Percentiles rank a stretch among this genome's conserved stretches.
phyloP scores from a whole-genome alignment of 2,329 filamentous ascomycete genomes.

The Fusarium sp. region DNA sequence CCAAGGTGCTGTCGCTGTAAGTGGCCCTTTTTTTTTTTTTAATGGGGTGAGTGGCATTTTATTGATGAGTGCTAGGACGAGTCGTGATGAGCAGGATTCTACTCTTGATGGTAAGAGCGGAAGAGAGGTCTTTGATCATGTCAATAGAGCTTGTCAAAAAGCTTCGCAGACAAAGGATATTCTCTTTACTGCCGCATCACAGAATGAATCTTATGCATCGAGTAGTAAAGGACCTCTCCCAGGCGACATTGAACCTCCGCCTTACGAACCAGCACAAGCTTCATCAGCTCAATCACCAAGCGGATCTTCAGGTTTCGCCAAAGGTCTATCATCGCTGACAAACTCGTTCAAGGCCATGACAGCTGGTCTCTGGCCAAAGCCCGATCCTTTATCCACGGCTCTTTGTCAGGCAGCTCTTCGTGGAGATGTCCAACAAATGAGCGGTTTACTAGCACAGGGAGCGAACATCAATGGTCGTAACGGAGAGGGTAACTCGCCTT shows the following conservation, averaged over 20 bases:
- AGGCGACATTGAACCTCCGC: conserved; percentile 38
- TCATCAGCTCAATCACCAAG: conserved; percentile 21
- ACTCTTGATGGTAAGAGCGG: conserved; percentile 34
- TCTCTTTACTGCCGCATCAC: conserved; percentile 10
- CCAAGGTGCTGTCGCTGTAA: conserved; percentile 43
- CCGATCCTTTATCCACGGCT: conserved; percentile 54
- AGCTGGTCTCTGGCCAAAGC: conserved; percentile 49
- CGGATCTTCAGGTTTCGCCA: conserved; percentile 33
- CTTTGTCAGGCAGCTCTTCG: conserved; percentile 52
- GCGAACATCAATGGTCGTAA: conserved; percentile 54
- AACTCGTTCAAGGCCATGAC: conserved; percentile 54
- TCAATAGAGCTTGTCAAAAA: conserved; percentile 32
- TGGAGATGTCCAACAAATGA: conserved; percentile 52
- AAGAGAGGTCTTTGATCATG: conserved; percentile 38
- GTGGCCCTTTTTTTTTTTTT: neutral
- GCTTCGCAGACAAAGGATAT: conserved; percentile 37
- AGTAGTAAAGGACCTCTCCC: conserved; percentile 33
- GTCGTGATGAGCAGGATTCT: conserved; percentile 44
- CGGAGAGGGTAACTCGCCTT: conserved; percentile 51
- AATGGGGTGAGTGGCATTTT: neutral
- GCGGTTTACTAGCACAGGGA: conserved; percentile 51
- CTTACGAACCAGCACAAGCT: conserved; percentile 39
- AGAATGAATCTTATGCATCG: conserved; percentile 17
- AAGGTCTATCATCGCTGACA: conserved; percentile 48
- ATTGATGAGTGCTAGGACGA: conserved; percentile 11